phyloP scores from a whole-genome alignment of 371 early-diverging fungal genomes.

The Mortierella sp. region DNA sequence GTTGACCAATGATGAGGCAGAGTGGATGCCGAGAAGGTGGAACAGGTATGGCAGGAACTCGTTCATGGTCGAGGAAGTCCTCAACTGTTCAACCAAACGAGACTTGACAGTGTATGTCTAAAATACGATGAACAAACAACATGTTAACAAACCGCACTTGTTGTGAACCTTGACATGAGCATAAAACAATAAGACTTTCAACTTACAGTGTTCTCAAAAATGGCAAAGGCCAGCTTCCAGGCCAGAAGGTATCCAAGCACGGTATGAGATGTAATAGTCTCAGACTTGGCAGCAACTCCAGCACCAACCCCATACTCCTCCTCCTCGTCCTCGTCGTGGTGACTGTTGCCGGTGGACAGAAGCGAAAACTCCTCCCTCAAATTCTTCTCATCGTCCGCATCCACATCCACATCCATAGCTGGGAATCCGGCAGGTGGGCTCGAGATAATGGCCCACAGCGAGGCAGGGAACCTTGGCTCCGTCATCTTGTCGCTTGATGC shows the following conservation, averaged over 20 bases:
- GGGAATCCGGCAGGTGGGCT: constrained; percentile 51
- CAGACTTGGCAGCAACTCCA: constrained; percentile 44
- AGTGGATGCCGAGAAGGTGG: constrained; percentile 74
- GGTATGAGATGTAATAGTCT: constrained; percentile 52
- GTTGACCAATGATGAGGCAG: constrained; percentile 33
- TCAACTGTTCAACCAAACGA: constrained; percentile 72
- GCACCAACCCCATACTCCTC: constrained; percentile 52
- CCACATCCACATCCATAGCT: constrained; percentile 53
- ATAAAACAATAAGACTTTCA: neutral
- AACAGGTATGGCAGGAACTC: constrained; percentile 74
- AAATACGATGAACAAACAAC: constrained; percentile 7
- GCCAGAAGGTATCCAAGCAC: constrained; percentile 77
- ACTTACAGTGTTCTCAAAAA: constrained; percentile 86
- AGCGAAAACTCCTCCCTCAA: constrained; percentile 42
- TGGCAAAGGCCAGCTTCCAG: constrained; percentile 82
- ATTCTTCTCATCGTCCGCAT: constrained; percentile 44
- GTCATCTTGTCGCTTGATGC: constrained; percentile 40
- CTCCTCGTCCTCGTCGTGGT: constrained; percentile 37
- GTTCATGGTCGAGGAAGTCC: constrained; percentile 66
- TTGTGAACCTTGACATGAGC: neutral
- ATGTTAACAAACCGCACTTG: neutral
- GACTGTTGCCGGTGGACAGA: constrained; percentile 5
- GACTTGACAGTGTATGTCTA: constrained; percentile 85
- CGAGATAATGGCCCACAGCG: constrained; percentile 52
- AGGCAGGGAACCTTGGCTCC: constrained; percentile 43